Evolutionary conservation across 2,329 filamentous ascomycete genomes (phyloP).

Genomic region (Hypoxylon sp.): DNA sequence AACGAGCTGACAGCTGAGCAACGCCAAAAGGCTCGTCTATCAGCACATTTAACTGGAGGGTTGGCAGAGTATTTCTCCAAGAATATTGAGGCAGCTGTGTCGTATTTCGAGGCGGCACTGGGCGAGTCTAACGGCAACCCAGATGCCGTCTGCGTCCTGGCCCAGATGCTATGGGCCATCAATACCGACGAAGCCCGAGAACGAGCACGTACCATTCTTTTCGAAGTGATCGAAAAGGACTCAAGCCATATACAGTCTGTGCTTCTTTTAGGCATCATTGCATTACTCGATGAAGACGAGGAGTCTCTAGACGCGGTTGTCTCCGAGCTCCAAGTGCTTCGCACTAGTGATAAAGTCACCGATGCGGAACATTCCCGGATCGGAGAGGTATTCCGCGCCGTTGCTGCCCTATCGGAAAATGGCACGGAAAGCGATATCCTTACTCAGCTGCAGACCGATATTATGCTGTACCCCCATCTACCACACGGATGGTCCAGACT

Average conservation of each 20-base stretch:
- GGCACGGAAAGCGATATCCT: constrained; percentile 64
- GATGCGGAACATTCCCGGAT: constrained; percentile 75
- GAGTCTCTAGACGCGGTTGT: constrained; percentile 85
- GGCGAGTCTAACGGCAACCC: constrained; percentile 80
- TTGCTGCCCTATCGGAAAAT: constrained; percentile 70
- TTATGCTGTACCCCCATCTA: constrained; percentile 84
- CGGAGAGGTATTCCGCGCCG: constrained; percentile 78
- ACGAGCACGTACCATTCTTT: constrained; percentile 82
- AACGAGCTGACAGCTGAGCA: constrained; percentile 73
- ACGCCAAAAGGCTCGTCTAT: constrained; percentile 78
- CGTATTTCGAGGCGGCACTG: constrained; percentile 83
- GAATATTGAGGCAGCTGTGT: constrained; percentile 75
- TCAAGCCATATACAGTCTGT: constrained; percentile 83
- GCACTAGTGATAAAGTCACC: constrained; percentile 73
- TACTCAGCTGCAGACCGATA: constrained; percentile 76
- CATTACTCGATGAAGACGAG: constrained; percentile 80
- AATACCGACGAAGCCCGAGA: constrained; percentile 79
- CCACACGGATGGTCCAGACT: constrained; percentile 85
- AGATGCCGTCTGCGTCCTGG: constrained; percentile 86
- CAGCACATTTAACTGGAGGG: constrained; percentile 86
- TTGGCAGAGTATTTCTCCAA: constrained; percentile 81
- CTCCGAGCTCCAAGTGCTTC: constrained; percentile 78
- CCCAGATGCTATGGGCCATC: constrained; percentile 93
- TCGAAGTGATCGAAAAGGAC: constrained; percentile 79
- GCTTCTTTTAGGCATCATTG: constrained; percentile 84